Conservation (phyloP, 2,329 filamentous ascomycete genomes). For the Epichloe sp. region DNA sequence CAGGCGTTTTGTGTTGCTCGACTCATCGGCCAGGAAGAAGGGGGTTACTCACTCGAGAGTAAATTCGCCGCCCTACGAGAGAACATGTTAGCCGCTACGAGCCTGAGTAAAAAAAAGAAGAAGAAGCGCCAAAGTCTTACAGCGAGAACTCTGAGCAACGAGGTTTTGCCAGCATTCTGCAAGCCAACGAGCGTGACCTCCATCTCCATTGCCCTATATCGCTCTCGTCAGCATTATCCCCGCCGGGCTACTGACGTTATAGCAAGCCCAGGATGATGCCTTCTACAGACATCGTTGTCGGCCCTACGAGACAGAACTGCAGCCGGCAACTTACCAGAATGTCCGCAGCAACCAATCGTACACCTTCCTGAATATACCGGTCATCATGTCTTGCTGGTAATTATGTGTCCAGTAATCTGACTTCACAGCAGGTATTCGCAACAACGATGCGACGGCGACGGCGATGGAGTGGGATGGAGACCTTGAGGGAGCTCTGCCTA, state of each 20-base stretch:
- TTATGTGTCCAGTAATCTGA: neutral
- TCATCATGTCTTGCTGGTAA: slow-evolving; percentile 43
- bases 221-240: slow-evolving; percentile 9
- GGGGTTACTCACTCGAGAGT: slow-evolving; percentile 73
- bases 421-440: neutral
- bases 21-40: neutral
- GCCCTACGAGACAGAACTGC: neutral
- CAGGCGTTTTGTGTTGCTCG: neutral
- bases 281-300: neutral
- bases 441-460: neutral
- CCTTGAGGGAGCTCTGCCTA: neutral
- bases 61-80: slow-evolving; percentile 79
- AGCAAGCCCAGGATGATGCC: neutral
- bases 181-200: slow-evolving; percentile 98
- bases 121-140: slow-evolving; percentile 43
- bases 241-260: neutral
- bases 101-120: neutral
- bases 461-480: neutral
- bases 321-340: slow-evolving; percentile 62
- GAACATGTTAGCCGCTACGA: neutral
- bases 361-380: slow-evolving; percentile 80
- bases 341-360: slow-evolving; percentile 98
- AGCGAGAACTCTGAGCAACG: slow-evolving; percentile 80
- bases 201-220: slow-evolving; percentile 87
- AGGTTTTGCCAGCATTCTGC: slow-evolving; percentile 97